Base-by-base conservation (phyloP, 2,329 filamentous ascomycete genomes). In the Fusarium palustre region DNA sequence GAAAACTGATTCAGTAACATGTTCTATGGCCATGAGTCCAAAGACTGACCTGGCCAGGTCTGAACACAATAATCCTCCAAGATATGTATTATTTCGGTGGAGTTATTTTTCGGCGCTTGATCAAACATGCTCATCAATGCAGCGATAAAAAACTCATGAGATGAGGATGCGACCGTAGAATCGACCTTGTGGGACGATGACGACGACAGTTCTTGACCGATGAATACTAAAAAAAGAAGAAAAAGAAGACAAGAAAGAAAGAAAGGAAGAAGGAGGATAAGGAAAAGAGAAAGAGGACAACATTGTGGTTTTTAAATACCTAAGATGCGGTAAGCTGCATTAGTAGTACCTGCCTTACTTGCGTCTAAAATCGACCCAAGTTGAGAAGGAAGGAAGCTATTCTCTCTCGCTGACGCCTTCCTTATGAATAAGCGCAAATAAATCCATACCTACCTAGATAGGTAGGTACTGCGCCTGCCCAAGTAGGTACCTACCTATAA, bases 61-160 rank as follows among this genome's bases (percentile, higher is more conserved):
- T 41, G 33, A 42, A 50, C 28, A 55, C 30, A 28, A 62, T 20
- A 38, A 15, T 56, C 24, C 41, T 22, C 38, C 33, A 49, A 64
- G 16, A 41, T 41, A 64, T 49, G 45, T 20, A 39, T 41, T 20
- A 39, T 41, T 66, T 15, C 48, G 36, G 63, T 67, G 63, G 64
- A 67, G 38, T 57, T 48, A 28, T 28, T 43, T 43, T 43, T 30
- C 47, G 66, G 66, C 66, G 66, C 66, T 69, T 69, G 46, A 62
- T 69, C 52, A 69, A 69, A 69, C 66, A 45, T 66, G 48, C 39
- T 24, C 60, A 13, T 69, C 34, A 69, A 69, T 69, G 66, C 66
- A 59, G 50, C 22, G 55, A 66, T 50, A 36, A 38, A 33, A 34
- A 22, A 46, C 36, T 46, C n/a, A 36, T 24, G 20, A 43, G 30